These are phyloP conservation scores for Diddensiella caesifluorescens DNA, from an alignment of 805 yeast genomes.

Conservation along the genomic window DNA sequence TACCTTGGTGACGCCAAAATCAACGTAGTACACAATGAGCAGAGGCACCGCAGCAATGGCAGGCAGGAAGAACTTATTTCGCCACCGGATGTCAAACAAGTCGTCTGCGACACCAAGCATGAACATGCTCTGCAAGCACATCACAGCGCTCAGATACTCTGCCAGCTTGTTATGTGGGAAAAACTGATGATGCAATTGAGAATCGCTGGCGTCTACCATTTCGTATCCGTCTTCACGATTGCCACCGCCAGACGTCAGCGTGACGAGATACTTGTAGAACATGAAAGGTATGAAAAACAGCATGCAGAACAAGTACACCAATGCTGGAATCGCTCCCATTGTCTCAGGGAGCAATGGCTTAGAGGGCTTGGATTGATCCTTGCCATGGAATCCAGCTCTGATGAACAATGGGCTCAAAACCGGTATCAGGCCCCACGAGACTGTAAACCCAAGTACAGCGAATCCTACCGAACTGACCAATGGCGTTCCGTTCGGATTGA, in stretches of 20 bases:
- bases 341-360: conserved; percentile 80
- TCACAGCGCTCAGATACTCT: conserved; percentile 76
- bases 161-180: conserved; percentile 83
- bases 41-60: conserved; percentile 92
- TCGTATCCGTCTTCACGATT: conserved; percentile 41
- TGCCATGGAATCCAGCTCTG: conserved; percentile 76
- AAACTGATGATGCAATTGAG: conserved; percentile 16
- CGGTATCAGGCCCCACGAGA: conserved; percentile 62
- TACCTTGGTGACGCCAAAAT: conserved; percentile 86
- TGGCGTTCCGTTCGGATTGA: conserved; percentile 38
- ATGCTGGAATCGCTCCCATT: conserved; percentile 84
- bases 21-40: conserved; percentile 84
- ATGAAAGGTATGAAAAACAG: conserved; percentile 81
- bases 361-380: conserved; percentile 74
- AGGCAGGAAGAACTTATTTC: conserved; percentile 94
- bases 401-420: conserved; percentile 60
- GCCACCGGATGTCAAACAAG: conserved; percentile 92
- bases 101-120: conserved; percentile 90
- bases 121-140: conserved; percentile 78
- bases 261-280: conserved; percentile 68
- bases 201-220: conserved; percentile 14
- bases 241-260: conserved; percentile 55
- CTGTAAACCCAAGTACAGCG: conserved; percentile 57
- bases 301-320: conserved; percentile 75
- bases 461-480: conserved; percentile 61